Base-by-base conservation (phyloP, 75 land plant species). In the Adiantum capillusveneris region DNA sequence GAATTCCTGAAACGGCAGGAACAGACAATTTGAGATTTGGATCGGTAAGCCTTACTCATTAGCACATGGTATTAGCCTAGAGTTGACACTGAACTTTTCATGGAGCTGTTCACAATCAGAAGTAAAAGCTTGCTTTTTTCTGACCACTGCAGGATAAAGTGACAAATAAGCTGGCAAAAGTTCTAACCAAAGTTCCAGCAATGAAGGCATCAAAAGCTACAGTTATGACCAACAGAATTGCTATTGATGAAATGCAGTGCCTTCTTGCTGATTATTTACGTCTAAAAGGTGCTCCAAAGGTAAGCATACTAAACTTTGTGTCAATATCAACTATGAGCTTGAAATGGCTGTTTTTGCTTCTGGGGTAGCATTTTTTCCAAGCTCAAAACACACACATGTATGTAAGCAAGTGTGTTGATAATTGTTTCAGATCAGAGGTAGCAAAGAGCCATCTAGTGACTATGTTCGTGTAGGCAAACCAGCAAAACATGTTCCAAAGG, bases 261-360 rank as follows among this genome's bases (percentile, higher is more conserved):
- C 66, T 78, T 3, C 64, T 84, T 56, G 68, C 79, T 48, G 66
- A 78, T 50, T 91, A 91, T 76, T 63, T 91, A 44, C 61, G 84
- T 36, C 62, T 82, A 18, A 68, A 82, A 58, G 97, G 93, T 18
- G 77, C 80, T 16, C 62, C 71, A 28, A 80, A 82, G 69, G 90
- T 86, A 66, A 12, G 26, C 11, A 29, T 37, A 34, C 9, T 34
- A 34, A 34, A 34, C 37, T 34, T 3, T 9, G 9, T 5, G 9
- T 9, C 37, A 34, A 3, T 34, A 34, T 34, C 9, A 34, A 9
- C 7, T 34, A 34, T 34, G 37, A 5, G 37, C 37, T 34, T 34
- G 9, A 9, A 34, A 34, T 34, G 37, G 37, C 37, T 34, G 37
- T 9, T 34, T 34, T 5, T 34, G 37, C 37, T 34, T 9, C 3